Evolutionary conservation across 2,329 filamentous ascomycete genomes (phyloP), one percentile per base, ranked within the genome.

Genomic region (Colletotrichum lini): DNA sequence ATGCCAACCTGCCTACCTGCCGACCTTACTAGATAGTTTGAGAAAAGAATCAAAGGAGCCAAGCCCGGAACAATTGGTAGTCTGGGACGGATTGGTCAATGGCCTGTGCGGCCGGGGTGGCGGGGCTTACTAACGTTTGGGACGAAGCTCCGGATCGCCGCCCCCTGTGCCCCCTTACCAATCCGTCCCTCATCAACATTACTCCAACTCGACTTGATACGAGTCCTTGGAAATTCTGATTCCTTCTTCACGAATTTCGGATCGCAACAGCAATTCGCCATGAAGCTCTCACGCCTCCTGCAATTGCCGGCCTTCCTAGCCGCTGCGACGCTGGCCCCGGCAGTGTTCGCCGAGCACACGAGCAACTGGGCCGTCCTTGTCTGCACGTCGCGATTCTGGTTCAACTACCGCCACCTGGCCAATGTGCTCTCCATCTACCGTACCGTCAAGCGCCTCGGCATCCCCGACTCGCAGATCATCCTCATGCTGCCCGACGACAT

Each of bases 401-500:
- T 99, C 91, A 99, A 99, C 85, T 99, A 99, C 84, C 93, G 96
- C 69, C 96, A 99, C 82, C 92, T 99, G 63, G 95, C 96, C 82
- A 99, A 99, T 84, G 96, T 98, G 21, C 91, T 99, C 72, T 98
- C 96, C 71, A 91, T 99, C 74, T 99, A 99, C 84, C 94, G 96
- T 70, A 99, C 96, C 68, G 96, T 99, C 74, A 99, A 99, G 85
- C 94, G 96, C 15, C 91, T 99, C 47, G 96, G 96, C 58, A 99
- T 99, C 72, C 96, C 96, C 45, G 96, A 99, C 83, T 98, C 94
- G 62, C 96, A 99, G 81, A 99, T 99, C 83, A 98, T 99, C 80
- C 93, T 99, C 75, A 98, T 99, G 95, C 90, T 99, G n/a, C 96
- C 96, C 26, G 96, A 99, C 82, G 96, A 99, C 85, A 98, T 99